Conservation (phyloP, 257 asterid genomes). For the Penstemon davidsonii region DNA sequence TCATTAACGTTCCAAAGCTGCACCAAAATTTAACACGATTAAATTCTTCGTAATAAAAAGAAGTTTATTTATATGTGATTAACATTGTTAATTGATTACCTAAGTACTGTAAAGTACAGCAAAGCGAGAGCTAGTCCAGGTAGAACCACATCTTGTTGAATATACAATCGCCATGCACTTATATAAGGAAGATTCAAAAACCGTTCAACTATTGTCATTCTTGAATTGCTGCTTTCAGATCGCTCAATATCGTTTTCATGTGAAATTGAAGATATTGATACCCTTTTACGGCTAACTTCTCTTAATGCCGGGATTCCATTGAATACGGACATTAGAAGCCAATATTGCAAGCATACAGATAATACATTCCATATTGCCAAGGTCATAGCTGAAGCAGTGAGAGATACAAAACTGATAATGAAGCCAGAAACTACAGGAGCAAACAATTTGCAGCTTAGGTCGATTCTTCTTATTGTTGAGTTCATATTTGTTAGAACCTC, state of each 20-base stretch:
- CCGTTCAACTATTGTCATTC: conserved; percentile 28
- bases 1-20: conserved; percentile 95
- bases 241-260: conserved; percentile 26
- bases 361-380: conserved; percentile 66
- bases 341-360: conserved; percentile 73
- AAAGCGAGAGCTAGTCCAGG: conserved; percentile 85
- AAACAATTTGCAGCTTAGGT: conserved; percentile 65
- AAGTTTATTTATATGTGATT: background rate
- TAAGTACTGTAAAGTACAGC: conserved; percentile 74
- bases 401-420: conserved; percentile 78
- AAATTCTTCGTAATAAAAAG: background rate
- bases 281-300: conserved; percentile 45
- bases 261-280: conserved; percentile 31
- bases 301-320: conserved; percentile 64
- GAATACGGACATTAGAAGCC: conserved; percentile 74
- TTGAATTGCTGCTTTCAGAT: conserved; percentile 27
- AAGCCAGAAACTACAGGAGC: conserved; percentile 84
- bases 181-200: conserved; percentile 49
- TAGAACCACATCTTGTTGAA: conserved; percentile 67
- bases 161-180: conserved; percentile 73
- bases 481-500: conserved; percentile 68
- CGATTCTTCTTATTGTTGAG: conserved; percentile 78
- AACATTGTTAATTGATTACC: conserved; percentile 38
- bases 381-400: conserved; percentile 71
- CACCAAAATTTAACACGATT: conserved; percentile 3